These are phyloP conservation scores for Boletus bicolor DNA, from an alignment of 768 basidiomycete genomes.

Conservation along the genomic window DNA sequence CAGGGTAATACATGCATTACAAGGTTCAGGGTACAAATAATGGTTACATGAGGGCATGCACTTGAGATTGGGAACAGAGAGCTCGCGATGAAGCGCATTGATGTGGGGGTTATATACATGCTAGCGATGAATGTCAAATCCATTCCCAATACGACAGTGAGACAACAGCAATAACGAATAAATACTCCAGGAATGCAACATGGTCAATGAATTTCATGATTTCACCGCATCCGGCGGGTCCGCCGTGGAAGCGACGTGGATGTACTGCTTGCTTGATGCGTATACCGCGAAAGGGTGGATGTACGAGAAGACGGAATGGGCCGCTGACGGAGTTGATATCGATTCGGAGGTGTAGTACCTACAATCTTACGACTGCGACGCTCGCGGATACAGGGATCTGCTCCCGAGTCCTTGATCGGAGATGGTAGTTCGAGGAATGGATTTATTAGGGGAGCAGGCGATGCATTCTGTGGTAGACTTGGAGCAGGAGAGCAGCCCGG, in stretches of 20 bases:
- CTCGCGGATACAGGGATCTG: constrained; percentile 6
- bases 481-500: constrained; percentile 1
- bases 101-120: constrained; percentile 1
- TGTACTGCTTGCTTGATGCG: constrained; percentile 12
- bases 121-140: constrained; percentile 4
- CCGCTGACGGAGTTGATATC: constrained; percentile 32
- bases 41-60: constrained; percentile 3
- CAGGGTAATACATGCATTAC: constrained; percentile 2
- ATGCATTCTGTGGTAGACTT: constrained; percentile 2
- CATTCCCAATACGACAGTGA: constrained; percentile 11
- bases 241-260: constrained; percentile 16
- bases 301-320: constrained; percentile 18
- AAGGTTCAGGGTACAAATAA: constrained; percentile 7
- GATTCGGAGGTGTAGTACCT: constrained; percentile 10
- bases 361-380: constrained; percentile 8
- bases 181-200: constrained; percentile 18
- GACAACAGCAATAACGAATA: constrained; percentile 38
- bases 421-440: constrained; percentile 10
- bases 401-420: constrained; percentile 4
- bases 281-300: constrained; percentile 17
- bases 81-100: neutral
- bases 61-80: neutral
- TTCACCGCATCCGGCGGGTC: constrained; percentile 14
- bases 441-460: constrained; percentile 6
- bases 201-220: neutral